A percentile compares a stretch with the other conserved stretches of the same genome.
Evolutionary conservation across 2,329 filamentous ascomycete species (phyloP).

Genomic region (Colletotrichum filicis): DNA sequence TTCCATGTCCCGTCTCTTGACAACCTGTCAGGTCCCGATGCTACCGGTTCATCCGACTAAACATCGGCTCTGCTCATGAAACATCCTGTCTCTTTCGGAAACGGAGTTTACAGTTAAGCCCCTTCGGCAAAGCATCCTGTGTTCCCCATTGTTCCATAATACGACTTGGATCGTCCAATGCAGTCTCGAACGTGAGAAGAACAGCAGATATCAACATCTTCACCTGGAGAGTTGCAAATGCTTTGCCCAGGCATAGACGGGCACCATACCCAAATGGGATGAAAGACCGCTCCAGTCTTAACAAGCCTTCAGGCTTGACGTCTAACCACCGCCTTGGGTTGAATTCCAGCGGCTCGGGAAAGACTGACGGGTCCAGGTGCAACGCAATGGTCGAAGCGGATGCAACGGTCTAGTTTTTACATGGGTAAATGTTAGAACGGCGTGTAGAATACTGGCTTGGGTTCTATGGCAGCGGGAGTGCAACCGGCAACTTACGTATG

Average conservation of each 20-base stretch:
- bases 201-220: not conserved
- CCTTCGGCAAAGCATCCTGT: not conserved
- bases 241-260: not conserved
- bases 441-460: not conserved
- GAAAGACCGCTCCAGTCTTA: not conserved
- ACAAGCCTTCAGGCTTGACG: not conserved
- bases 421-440: not conserved
- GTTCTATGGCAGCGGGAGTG: not conserved
- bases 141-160: not conserved
- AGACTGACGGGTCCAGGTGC: not conserved
- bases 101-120: not conserved
- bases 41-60: not conserved
- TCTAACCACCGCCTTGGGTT: not conserved
- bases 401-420: not conserved
- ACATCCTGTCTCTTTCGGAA: slow-evolving; percentile 49
- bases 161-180: not conserved
- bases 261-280: not conserved
- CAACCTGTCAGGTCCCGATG: not conserved
- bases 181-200: not conserved
- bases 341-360: not conserved
- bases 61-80: not conserved
- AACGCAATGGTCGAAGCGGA: not conserved
- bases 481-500: not conserved
- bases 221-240: not conserved
- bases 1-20: not conserved